Evolutionary conservation across 495 filamentous ascomycete species (phyloP).

Genomic region (Penicillium steckii): DNA sequence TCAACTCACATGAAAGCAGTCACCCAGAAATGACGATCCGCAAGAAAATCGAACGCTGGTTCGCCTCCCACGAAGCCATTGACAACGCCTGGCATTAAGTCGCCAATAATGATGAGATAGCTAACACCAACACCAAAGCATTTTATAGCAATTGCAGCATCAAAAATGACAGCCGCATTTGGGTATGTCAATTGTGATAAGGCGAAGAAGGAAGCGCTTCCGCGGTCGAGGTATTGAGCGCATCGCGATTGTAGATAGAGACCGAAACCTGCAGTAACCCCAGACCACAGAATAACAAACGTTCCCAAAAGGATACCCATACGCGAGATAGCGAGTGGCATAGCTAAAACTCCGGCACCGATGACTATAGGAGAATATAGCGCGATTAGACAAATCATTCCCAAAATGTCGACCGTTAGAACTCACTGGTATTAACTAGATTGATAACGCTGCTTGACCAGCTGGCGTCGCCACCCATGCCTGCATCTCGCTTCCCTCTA

Average conservation of each 20-base stretch:
- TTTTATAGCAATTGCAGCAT: slow-evolving; percentile 94
- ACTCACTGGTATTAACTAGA: slow-evolving; percentile 81
- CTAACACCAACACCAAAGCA: slow-evolving; percentile 96
- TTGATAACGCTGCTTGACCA: slow-evolving; percentile 94
- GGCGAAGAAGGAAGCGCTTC: slow-evolving; percentile 81
- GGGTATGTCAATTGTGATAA: slow-evolving; percentile 95
- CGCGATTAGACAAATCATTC: neutral
- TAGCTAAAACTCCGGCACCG: slow-evolving; percentile 89
- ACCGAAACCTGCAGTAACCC: slow-evolving; percentile 82
- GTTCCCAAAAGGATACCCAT: slow-evolving; percentile 84
- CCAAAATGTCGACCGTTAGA: neutral
- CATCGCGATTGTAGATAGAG: slow-evolving; percentile 93
- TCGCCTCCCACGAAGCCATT: slow-evolving; percentile 65
- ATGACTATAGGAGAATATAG: slow-evolving; percentile 57
- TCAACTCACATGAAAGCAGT: slow-evolving; percentile 84
- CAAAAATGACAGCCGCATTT: slow-evolving; percentile 93
- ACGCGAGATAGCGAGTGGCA: slow-evolving; percentile 89
- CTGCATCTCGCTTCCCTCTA: slow-evolving; percentile 51
- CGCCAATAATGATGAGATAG: slow-evolving; percentile 97
- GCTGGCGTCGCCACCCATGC: slow-evolving; percentile 67
- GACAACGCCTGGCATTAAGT: slow-evolving; percentile 95
- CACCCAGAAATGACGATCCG: slow-evolving; percentile 94
- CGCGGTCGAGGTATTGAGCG: slow-evolving; percentile 86
- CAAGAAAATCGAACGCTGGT: slow-evolving; percentile 64
- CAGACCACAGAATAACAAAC: slow-evolving; percentile 87